A percentile compares a stretch with the other conserved stretches of the same genome.
These are phyloP conservation scores for Blastobotrys americana DNA, from an alignment of 805 yeast genomes.

Conservation along the genomic window DNA sequence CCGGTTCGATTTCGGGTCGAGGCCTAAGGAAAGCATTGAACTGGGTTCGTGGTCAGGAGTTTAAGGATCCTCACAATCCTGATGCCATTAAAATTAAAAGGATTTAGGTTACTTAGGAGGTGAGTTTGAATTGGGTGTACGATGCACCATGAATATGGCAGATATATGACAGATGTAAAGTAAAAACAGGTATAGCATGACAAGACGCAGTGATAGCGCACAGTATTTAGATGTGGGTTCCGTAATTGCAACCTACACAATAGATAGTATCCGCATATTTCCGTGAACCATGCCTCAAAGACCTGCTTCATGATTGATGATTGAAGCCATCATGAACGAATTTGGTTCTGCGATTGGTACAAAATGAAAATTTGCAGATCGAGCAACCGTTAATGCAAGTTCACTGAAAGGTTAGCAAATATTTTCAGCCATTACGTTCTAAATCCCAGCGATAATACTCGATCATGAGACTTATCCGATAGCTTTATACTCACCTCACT, in stretches of 20 bases:
- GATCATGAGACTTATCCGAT: too few relatives aligned
- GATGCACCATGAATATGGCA: background rate
- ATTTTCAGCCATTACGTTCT: too few relatives aligned
- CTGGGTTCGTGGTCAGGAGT: slow-evolving; percentile 28
- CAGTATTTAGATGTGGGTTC: too few relatives aligned
- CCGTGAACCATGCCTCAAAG: background rate
- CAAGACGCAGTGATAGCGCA: too few relatives aligned
- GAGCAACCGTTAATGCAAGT: slow-evolving; percentile 2
- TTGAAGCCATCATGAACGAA: slow-evolving; percentile 12
- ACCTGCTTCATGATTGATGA: slow-evolving; percentile 18
- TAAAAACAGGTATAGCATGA: too few relatives aligned
- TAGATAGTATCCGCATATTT: background rate
- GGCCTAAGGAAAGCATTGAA: slow-evolving; percentile 25
- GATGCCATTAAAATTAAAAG: background rate
- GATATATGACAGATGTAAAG: too few relatives aligned
- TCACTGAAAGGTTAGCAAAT: too few relatives aligned
- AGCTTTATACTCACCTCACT: background rate
- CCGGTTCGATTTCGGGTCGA: slow-evolving; percentile 24
- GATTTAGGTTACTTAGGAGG: background rate
- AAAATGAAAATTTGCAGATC: slow-evolving; percentile 8
- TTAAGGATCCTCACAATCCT: slow-evolving; percentile 18
- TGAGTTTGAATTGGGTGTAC: background rate
- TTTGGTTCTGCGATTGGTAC: slow-evolving; percentile 14
- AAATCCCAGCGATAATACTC: too few relatives aligned
- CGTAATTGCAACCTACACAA: too few relatives aligned